Evolutionary conservation across 208 protist species (phyloP).

Genomic region (Trichomonas tenax): DNA sequence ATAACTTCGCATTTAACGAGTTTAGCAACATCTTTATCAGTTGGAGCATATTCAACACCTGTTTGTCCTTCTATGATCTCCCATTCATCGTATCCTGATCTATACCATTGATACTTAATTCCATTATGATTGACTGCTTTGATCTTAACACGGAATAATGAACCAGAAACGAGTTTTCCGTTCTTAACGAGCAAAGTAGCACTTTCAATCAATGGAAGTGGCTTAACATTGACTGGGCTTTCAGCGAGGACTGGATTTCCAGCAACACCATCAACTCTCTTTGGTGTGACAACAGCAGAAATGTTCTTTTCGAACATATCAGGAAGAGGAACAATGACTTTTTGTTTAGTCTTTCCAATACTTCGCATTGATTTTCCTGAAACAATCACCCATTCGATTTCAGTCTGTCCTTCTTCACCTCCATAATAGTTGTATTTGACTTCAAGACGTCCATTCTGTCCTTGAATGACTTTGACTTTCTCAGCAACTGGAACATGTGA

Average conservation of each 20-base stretch:
- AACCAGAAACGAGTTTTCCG: background rate
- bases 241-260: background rate
- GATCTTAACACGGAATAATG: background rate
- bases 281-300: background rate
- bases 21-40: background rate
- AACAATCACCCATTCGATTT: background rate
- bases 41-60: background rate
- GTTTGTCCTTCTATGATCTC: background rate
- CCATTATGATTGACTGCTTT: background rate
- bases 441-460: background rate
- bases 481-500: background rate
- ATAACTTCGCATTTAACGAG: background rate
- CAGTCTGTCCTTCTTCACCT: background rate
- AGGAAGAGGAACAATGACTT: background rate
- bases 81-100: background rate
- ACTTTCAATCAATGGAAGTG: background rate
- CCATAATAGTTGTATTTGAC: background rate
- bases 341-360: background rate
- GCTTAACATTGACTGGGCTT: background rate
- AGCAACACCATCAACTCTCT: background rate
- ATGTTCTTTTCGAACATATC: background rate
- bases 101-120: background rate
- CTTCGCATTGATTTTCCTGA: background rate
- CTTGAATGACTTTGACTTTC: background rate
- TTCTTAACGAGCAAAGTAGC: background rate